Evolutionary conservation across 352 stramenopile genomes (phyloP).

Genomic region (Phytophthora aleatoria): DNA sequence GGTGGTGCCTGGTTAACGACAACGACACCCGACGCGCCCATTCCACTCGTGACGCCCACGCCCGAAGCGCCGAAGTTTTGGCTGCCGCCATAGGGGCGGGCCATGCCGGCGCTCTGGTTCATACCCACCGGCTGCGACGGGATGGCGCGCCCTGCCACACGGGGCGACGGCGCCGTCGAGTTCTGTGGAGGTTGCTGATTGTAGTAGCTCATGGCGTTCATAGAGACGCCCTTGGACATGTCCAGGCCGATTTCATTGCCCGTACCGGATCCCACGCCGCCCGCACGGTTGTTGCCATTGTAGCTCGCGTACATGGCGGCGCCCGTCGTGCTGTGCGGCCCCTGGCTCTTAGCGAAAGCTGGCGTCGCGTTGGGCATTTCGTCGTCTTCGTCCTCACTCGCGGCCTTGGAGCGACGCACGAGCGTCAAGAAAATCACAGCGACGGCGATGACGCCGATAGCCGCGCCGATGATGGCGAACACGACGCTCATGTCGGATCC

Average conservation of each 20-base stretch:
- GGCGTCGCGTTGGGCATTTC: constrained; percentile 47
- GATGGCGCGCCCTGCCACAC: constrained; percentile 50
- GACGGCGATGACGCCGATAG: constrained; percentile 81
- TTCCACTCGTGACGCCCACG: constrained; percentile 9
- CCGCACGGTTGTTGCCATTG: constrained; percentile 25
- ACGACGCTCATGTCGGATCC: constrained; percentile 74
- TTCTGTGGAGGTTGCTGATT: constrained; percentile 53
- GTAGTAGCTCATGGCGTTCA: constrained; percentile 59
- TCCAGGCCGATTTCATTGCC: constrained; percentile 29
- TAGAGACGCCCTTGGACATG: constrained; percentile 28
- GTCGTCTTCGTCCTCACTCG: constrained; percentile 65
- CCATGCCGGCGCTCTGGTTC: constrained; percentile 13
- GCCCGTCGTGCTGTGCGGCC: constrained; percentile 37
- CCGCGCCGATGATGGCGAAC: constrained; percentile 76
- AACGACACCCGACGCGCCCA: constrained; percentile 14
- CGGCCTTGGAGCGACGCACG: constrained; percentile 69
- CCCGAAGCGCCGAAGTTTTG: constrained; percentile 25
- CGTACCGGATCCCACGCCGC: constrained; percentile 21
- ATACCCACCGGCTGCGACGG: constrained; percentile 46
- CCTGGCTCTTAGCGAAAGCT: constrained; percentile 42
- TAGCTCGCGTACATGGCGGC: constrained; percentile 41
- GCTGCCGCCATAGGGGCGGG: constrained; percentile 14
- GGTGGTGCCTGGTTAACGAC: constrained; percentile 21
- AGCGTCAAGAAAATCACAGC: constrained; percentile 80
- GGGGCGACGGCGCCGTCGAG: constrained; percentile 45